phyloP scores from a whole-genome alignment of 2,329 filamentous ascomycete species.

The Pseudogymnoascus sp. region DNA sequence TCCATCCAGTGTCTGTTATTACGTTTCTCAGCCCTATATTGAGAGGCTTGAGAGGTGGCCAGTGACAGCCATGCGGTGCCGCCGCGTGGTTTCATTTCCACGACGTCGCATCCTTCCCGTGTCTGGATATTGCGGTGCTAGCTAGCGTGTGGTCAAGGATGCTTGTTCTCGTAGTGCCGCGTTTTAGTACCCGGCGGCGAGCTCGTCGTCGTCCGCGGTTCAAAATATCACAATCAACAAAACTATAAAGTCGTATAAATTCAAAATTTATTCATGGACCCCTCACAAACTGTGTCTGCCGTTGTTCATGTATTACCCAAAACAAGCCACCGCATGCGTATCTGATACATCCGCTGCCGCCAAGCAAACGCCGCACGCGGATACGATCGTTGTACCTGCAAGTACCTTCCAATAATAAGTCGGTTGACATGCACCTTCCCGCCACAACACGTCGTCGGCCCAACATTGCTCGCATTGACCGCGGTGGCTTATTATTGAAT shows the following conservation, averaged over 20 bases:
- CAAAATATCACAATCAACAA: conserved; percentile 4
- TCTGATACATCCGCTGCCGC: neutral
- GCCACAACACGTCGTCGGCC: neutral
- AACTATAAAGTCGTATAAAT: neutral
- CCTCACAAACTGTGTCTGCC: neutral
- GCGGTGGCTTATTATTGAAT: conserved; percentile 9
- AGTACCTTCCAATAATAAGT: conserved; percentile 7
- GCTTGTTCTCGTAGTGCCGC: neutral
- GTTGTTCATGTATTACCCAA: conserved; percentile 2
- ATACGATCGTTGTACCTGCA: conserved; percentile 1
- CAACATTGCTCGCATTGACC: neutral
- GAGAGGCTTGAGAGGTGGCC: neutral
- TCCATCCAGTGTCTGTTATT: neutral
- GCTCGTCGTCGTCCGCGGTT: neutral
- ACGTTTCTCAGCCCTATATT: neutral
- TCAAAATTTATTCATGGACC: neutral
- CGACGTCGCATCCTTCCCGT: neutral
- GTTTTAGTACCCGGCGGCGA: neutral
- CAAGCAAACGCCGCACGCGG: conserved; percentile 4
- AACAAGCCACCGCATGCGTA: neutral
- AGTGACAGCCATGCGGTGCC: neutral
- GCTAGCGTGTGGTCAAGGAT: neutral
- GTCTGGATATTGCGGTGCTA: neutral
- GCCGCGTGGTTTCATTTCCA: neutral
- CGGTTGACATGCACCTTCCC: neutral